Base-by-base conservation (phyloP, 352 stramenopile genomes). In the Globisporangium mamillatum region DNA sequence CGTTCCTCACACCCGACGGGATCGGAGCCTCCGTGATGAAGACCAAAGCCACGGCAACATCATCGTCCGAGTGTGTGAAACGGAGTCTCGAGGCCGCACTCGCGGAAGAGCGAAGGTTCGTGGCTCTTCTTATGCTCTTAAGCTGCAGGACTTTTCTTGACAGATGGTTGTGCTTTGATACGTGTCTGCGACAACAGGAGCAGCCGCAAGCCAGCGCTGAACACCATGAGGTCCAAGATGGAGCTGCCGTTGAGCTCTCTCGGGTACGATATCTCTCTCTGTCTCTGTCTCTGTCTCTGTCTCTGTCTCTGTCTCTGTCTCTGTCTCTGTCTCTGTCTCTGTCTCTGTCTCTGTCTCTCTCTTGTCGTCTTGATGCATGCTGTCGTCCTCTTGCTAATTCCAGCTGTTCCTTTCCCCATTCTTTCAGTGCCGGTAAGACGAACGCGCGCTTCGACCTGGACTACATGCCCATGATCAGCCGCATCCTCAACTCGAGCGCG, bases 381-480 rank as follows among this genome's bases (percentile, higher is more conserved):
- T 32, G 27, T 3, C 3, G 27, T 32, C 27, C 27, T 32, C 27
- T 32, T 32, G 27, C 27, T 32, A 32, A 32, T 32, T 32, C 27
- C 27, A 32, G 27, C 27, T 9, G 16, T 50, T 14, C 14, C 41
- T 18, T n/a, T 50, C 14, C 38, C 41, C 16, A 8, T 62, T 1
- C 32, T 32, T 58, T 22, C 38, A 82, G 70, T 66, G 75, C 75
- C 22, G 71, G 73, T 32, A 70, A 71, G 44, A 75, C 75, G 32
- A 80, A 78, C 60, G 29, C 71, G 10, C 72, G 71, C 41, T 89
- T 91, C 65, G 71, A 71, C 8, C 67, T 89, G 41, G 86, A 94
- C 72, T 91, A 91, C 71, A 75, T 93, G 69, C 84, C 86, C 14
- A 83, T 92, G 79, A 63, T 94, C 50, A 75, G 77, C 53, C 77